phyloP scores from a whole-genome alignment of 2,329 filamentous ascomycete species.

The Geosmithia putterillii region DNA sequence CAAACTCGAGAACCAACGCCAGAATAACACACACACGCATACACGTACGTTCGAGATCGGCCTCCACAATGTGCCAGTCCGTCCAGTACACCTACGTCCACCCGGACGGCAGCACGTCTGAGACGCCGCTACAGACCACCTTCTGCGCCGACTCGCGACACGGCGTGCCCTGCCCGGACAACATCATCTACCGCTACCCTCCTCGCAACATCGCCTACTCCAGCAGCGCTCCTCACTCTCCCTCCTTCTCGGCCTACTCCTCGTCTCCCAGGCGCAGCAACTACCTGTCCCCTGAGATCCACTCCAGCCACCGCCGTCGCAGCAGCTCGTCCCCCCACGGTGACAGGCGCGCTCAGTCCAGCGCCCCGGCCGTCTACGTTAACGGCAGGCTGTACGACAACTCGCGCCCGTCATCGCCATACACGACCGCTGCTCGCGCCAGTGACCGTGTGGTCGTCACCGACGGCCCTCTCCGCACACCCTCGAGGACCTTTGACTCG shows the following conservation, averaged over 20 bases:
- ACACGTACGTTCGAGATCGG: slow-evolving; percentile 3
- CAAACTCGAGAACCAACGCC: not conserved
- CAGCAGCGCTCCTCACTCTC: slow-evolving; percentile 9
- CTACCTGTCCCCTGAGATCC: not conserved
- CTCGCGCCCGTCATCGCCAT: not conserved
- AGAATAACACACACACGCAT: not conserved
- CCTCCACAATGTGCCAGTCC: slow-evolving; percentile 36
- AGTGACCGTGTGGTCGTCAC: too few species aligned
- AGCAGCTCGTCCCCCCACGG: not conserved
- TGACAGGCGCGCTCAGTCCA: not conserved
- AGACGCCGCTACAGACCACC: slow-evolving; percentile 16
- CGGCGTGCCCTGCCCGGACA: slow-evolving; percentile 27
- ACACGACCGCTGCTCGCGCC: not conserved
- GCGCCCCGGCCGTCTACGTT: not conserved
- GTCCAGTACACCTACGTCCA: slow-evolving; percentile 32
- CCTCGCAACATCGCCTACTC: slow-evolving; percentile 20
- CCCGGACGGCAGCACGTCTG: slow-evolving; percentile 27
- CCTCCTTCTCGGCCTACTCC: slow-evolving; percentile 13
- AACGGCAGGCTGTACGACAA: not conserved
- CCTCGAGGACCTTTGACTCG: not conserved
- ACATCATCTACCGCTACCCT: slow-evolving; percentile 27
- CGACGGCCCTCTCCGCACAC: not conserved
- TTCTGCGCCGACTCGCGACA: slow-evolving; percentile 25
- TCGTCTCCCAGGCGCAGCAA: not conserved
- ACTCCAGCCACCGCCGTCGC: not conserved